Percentiles rank a stretch among this genome's conserved stretches.
Evolutionary conservation across 164 flowering plant genomes (phyloP).

Genomic region (Dillenia suffruticosa): DNA sequence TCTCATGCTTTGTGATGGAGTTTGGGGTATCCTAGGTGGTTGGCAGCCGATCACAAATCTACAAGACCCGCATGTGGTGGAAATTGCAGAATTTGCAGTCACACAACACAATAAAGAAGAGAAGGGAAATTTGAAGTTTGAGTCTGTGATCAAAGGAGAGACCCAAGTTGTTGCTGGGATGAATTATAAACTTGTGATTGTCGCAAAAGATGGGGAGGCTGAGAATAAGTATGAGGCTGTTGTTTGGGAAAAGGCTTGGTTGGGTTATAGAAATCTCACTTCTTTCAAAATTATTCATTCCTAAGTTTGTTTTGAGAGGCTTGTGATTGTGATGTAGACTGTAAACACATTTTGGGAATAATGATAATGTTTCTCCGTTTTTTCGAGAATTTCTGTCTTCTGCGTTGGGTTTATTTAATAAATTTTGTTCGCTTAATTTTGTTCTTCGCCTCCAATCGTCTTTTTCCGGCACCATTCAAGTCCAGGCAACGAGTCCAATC

Average conservation of each 20-base stretch:
- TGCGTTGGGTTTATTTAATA: too few relatives aligned
- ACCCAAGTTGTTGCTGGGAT: conserved; percentile 37
- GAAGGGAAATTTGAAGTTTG: conserved; percentile 15
- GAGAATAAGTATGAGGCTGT: conserved; percentile 2
- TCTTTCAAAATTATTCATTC: conserved; percentile 9
- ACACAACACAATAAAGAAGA: conserved; percentile 28
- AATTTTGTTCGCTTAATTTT: too few relatives aligned
- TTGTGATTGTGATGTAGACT: too few relatives aligned
- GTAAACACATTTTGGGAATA: too few relatives aligned
- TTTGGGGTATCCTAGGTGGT: conserved; percentile 13
- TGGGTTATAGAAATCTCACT: conserved; percentile 12
- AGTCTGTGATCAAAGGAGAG: conserved; percentile 30
- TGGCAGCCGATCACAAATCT: conserved; percentile 28
- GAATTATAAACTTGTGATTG: conserved; percentile 31
- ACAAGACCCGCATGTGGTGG: conserved; percentile 25
- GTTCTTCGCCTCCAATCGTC: too few relatives aligned
- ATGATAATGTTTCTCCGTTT: too few relatives aligned
- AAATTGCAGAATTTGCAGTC: conserved; percentile 39
- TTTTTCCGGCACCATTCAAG: too few relatives aligned
- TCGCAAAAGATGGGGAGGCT: conserved; percentile 18
- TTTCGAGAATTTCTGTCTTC: too few relatives aligned
- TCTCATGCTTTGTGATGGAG: not conserved
- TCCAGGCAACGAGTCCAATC: too few relatives aligned
- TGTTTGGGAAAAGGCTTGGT: conserved; percentile 18
- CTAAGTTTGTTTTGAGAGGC: not conserved